Evolutionary conservation across 2,329 filamentous ascomycete species (phyloP).

Genomic region (Penicillium rolfsii): DNA sequence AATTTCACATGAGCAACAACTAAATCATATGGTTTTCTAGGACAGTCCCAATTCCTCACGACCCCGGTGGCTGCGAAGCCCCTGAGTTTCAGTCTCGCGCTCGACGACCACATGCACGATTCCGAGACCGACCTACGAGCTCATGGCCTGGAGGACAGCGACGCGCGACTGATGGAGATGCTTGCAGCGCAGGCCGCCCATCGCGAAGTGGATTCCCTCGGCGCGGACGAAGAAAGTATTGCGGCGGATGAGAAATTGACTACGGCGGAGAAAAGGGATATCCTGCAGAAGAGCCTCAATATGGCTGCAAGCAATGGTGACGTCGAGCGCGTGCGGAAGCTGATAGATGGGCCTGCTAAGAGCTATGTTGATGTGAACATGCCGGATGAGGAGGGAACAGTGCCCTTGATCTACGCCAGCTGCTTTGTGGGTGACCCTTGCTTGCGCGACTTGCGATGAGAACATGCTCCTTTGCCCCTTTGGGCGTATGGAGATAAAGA

Average conservation of each 20-base stretch:
- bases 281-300: slow-evolving; percentile 84
- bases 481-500: background rate
- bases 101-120: slow-evolving; percentile 77
- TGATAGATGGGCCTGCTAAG: slow-evolving; percentile 74
- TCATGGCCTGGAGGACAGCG: slow-evolving; percentile 68
- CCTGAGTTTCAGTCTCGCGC: slow-evolving; percentile 79
- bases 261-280: slow-evolving; percentile 74
- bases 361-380: slow-evolving; percentile 81
- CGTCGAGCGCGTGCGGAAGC: slow-evolving; percentile 73
- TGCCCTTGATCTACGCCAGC: slow-evolving; percentile 95
- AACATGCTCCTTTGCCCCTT: background rate
- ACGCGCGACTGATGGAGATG: slow-evolving; percentile 91
- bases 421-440: slow-evolving; percentile 73
- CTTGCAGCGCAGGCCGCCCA: slow-evolving; percentile 90
- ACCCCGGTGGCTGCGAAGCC: slow-evolving; percentile 83
- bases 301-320: slow-evolving; percentile 98
- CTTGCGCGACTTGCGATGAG: background rate
- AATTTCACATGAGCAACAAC: background rate
- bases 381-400: slow-evolving; percentile 90
- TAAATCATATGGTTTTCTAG: slow-evolving; percentile 52
- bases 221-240: slow-evolving; percentile 79
- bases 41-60: slow-evolving; percentile 93
- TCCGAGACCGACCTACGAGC: slow-evolving; percentile 53
- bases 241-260: slow-evolving; percentile 73
- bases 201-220: slow-evolving; percentile 67